These are phyloP conservation scores for Orobanche coerulescens DNA, from an alignment of 257 asterid genomes.

Conservation along the genomic window DNA sequence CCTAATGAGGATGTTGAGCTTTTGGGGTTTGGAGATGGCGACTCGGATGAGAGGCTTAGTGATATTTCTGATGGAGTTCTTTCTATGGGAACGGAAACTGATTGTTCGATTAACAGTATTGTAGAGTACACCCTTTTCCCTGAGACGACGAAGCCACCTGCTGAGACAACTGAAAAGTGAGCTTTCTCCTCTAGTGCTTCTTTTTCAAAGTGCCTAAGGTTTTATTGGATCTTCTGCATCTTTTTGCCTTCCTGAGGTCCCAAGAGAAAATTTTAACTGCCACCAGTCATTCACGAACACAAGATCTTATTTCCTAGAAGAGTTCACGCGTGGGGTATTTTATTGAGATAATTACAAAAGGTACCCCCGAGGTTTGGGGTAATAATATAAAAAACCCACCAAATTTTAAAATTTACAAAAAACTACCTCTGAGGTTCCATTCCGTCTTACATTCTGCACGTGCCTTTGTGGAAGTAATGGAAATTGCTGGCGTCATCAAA, in stretches of 20 bases:
- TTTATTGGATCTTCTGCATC: background rate
- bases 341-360: background rate
- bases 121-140: conserved; percentile 86
- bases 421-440: background rate
- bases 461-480: too few relatives aligned
- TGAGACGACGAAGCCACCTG: conserved; percentile 45
- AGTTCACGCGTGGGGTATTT: too few relatives aligned
- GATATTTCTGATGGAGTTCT: conserved; percentile 94
- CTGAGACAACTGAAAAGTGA: conserved; percentile 55
- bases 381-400: too few relatives aligned
- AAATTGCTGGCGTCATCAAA: too few relatives aligned
- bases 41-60: conserved; percentile 83
- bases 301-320: background rate
- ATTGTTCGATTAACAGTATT: conserved; percentile 66
- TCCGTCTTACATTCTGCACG: background rate
- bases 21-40: conserved; percentile 69
- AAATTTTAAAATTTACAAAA: background rate
- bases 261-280: background rate
- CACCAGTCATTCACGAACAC: background rate
- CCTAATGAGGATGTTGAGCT: conserved; percentile 55
- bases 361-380: background rate
- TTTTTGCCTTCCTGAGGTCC: background rate
- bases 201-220: background rate
- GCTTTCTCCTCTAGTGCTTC: conserved; percentile 18
- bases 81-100: conserved; percentile 92